These are phyloP conservation scores for Colletotrichum orbiculare DNA, from an alignment of 2,329 filamentous ascomycete species.

Conservation along the genomic window DNA sequence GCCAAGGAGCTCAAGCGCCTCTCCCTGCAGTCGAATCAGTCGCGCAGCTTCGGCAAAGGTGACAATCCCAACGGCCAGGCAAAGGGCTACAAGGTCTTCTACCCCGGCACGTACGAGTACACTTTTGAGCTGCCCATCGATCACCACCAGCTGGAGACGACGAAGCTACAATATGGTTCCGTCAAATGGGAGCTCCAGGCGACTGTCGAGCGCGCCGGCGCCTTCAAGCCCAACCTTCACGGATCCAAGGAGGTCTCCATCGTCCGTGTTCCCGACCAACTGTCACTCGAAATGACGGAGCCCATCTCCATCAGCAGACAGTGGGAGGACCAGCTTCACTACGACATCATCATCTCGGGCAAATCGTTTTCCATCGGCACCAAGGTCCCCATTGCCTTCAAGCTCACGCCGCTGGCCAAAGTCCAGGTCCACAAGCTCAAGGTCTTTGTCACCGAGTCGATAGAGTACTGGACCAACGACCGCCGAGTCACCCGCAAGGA, in stretches of 20 bases:
- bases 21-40: conserved; percentile 83
- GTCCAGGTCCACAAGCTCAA: conserved; percentile 94
- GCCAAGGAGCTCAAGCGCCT: conserved; percentile 72
- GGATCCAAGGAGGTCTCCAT: conserved; percentile 85
- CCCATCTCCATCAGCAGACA: conserved; percentile 93
- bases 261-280: conserved; percentile 86
- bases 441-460: conserved; percentile 88
- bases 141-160: conserved; percentile 88
- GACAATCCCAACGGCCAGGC: conserved; percentile 71
- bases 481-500: conserved; percentile 87
- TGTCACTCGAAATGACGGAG: conserved; percentile 90
- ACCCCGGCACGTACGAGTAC: conserved; percentile 75
- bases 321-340: conserved; percentile 95
- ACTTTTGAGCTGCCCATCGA: conserved; percentile 91
- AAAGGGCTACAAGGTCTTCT: conserved; percentile 88
- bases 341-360: conserved; percentile 95
- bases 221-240: conserved; percentile 88
- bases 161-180: conserved; percentile 85
- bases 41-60: conserved; percentile 85
- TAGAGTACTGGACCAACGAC: conserved; percentile 91
- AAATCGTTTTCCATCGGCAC: conserved; percentile 93
- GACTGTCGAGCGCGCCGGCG: conserved; percentile 84
- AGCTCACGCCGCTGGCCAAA: conserved; percentile 90
- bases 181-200: conserved; percentile 92
- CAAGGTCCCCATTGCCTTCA: conserved; percentile 92